A percentile compares a stretch with the other conserved stretches of the same genome.
Evolutionary conservation across 768 basidiomycete species (phyloP).

Genomic region (Rhodotorula paludigena): DNA sequence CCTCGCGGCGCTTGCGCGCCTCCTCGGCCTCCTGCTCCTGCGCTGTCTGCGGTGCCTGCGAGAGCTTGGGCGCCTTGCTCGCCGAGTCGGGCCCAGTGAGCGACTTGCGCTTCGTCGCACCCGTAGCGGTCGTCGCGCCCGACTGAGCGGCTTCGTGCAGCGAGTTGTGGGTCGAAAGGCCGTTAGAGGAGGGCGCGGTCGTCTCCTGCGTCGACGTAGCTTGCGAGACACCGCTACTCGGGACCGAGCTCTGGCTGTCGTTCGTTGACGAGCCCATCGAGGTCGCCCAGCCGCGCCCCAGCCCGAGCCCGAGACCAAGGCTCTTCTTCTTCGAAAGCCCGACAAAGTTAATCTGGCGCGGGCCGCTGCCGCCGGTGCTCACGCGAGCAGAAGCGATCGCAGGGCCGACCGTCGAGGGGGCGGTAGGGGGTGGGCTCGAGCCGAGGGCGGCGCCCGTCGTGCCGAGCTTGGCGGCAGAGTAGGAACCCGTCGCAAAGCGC

Average conservation of each 20-base stretch:
- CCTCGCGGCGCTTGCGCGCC: slow-evolving; percentile 18
- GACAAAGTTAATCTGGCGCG: slow-evolving; percentile 33
- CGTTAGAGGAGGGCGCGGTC: not conserved
- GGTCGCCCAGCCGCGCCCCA: slow-evolving; percentile 14
- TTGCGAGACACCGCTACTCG: not conserved
- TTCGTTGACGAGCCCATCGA: not conserved
- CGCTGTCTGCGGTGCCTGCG: slow-evolving; percentile 7
- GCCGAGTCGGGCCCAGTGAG: slow-evolving; percentile 10
- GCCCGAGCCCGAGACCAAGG: slow-evolving; percentile 18
- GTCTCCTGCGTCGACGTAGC: not conserved
- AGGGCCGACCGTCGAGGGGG: slow-evolving; percentile 3
- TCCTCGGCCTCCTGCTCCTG: slow-evolving; percentile 24
- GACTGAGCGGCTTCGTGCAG: not conserved
- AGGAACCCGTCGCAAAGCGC: slow-evolving; percentile 17
- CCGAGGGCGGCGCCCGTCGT: slow-evolving; percentile 24
- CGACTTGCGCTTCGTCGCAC: slow-evolving; percentile 36
- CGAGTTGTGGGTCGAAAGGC: not conserved
- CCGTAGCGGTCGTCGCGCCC: slow-evolving; percentile 7
- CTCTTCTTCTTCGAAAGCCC: slow-evolving; percentile 39
- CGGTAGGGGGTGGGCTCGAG: slow-evolving; percentile 17
- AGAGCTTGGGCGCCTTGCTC: slow-evolving; percentile 25
- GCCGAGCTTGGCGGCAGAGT: slow-evolving; percentile 28
- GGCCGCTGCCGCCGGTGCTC: slow-evolving; percentile 22
- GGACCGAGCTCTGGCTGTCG: slow-evolving; percentile 13
- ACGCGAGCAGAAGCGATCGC: not conserved